A percentile compares a stretch with the other conserved stretches of the same genome.
These are phyloP conservation scores for Grosmannia clavigera DNA, from an alignment of 2,329 filamentous ascomycete species.

Conservation along the genomic window DNA sequence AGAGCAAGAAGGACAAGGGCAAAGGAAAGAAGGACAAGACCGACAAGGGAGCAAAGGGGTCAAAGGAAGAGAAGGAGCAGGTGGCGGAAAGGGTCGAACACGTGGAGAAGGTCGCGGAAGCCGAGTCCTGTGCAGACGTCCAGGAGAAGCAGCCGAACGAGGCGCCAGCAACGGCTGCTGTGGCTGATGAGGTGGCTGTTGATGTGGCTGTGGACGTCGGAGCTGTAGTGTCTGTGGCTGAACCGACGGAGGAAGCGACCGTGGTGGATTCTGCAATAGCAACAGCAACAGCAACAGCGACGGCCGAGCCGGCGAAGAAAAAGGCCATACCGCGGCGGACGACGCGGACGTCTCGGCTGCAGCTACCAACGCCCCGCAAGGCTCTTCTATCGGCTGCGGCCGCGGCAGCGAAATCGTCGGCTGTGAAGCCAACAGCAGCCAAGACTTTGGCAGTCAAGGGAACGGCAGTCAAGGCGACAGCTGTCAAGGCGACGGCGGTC, in stretches of 20 bases:
- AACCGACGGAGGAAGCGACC: background rate
- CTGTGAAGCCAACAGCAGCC: background rate
- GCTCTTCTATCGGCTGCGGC: constrained; percentile 3
- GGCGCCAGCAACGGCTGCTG: background rate
- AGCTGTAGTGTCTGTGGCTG: too few relatives aligned
- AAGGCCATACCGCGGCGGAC: constrained; percentile 8
- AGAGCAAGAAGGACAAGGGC: background rate
- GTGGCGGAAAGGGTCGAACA: background rate
- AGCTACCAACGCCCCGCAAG: constrained; percentile 11
- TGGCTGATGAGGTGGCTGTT: background rate
- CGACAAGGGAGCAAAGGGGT: background rate
- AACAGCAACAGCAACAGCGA: background rate
- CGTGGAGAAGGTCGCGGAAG: background rate
- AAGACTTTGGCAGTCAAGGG: too few relatives aligned
- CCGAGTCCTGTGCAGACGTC: background rate
- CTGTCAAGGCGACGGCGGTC: background rate
- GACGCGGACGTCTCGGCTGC: constrained; percentile 9
- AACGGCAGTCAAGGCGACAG: background rate
- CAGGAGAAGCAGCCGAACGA: background rate
- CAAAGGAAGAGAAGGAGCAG: background rate
- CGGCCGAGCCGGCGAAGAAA: background rate
- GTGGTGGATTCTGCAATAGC: too few relatives aligned
- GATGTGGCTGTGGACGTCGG: too few relatives aligned
- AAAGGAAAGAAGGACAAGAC: background rate
- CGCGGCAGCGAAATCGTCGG: background rate